Percentiles rank a stretch among this genome's conserved stretches.
These are phyloP conservation scores for Candida caryicola DNA, from an alignment of 805 yeast genomes.

Conservation along the genomic window DNA sequence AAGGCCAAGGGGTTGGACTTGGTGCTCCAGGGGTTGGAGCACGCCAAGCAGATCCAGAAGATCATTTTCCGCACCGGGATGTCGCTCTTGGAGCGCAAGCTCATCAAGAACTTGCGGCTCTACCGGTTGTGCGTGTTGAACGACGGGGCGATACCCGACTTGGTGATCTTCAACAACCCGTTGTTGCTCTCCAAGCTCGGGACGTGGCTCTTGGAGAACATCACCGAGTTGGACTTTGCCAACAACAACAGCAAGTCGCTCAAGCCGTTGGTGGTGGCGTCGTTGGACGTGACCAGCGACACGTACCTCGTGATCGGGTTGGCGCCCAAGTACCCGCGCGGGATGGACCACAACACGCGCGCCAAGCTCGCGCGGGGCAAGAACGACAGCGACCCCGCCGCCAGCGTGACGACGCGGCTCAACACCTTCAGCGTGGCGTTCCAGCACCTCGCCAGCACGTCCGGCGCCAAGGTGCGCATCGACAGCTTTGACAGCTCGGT, in stretches of 20 bases:
- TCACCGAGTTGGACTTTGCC: slow-evolving; percentile 67
- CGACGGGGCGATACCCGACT: slow-evolving; percentile 74
- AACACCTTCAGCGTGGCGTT: slow-evolving; percentile 90
- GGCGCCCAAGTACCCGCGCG: slow-evolving; percentile 73
- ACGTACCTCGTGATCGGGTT: slow-evolving; percentile 87
- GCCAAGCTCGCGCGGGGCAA: slow-evolving; percentile 27
- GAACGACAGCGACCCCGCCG: slow-evolving; percentile 30
- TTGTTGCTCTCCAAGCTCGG: slow-evolving; percentile 81
- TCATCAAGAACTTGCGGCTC: slow-evolving; percentile 73
- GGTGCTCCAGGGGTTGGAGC: slow-evolving; percentile 67
- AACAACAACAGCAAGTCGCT: slow-evolving; percentile 36
- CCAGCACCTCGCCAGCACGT: slow-evolving; percentile 77
- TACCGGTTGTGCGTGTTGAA: slow-evolving; percentile 84
- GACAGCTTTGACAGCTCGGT: slow-evolving; percentile 95
- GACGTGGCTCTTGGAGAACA: slow-evolving; percentile 85
- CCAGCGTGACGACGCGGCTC: slow-evolving; percentile 44
- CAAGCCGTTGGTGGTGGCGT: slow-evolving; percentile 82
- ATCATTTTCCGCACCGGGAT: slow-evolving; percentile 84
- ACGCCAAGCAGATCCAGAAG: slow-evolving; percentile 81
- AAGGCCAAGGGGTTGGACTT: slow-evolving; percentile 48
- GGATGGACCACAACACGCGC: slow-evolving; percentile 34
- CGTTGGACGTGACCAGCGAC: slow-evolving; percentile 67
- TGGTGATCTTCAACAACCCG: slow-evolving; percentile 78
- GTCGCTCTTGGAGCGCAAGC: slow-evolving; percentile 79
- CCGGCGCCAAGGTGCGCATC: slow-evolving; percentile 85